Evolutionary conservation across 345 rosid genomes (phyloP).

Genomic region (Dipteronia sinensis): DNA sequence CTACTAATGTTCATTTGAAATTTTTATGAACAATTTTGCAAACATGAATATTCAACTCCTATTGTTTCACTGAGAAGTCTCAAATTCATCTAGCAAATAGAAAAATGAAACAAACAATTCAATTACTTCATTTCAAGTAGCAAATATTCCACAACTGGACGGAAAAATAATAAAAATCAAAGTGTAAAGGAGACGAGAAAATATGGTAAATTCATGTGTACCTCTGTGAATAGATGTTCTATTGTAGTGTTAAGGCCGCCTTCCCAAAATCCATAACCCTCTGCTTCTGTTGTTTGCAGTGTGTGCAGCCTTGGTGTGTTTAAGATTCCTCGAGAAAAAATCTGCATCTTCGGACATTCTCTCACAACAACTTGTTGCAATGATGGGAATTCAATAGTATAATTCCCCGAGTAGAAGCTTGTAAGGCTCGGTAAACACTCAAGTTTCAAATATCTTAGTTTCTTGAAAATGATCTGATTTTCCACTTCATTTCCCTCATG

Average conservation of each 20-base stretch:
- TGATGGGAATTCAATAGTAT: background rate
- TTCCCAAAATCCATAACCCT: background rate
- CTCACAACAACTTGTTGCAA: background rate
- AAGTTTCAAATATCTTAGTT: conserved; percentile 22
- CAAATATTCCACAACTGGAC: background rate
- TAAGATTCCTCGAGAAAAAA: background rate
- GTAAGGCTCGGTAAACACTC: conserved; percentile 15
- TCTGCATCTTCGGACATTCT: background rate
- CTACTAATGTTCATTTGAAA: background rate
- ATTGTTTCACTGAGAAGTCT: background rate
- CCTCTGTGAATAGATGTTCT: background rate
- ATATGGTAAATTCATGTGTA: background rate
- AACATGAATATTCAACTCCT: background rate
- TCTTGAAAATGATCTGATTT: conserved; percentile 12
- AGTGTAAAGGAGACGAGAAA: background rate
- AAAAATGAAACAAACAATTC: background rate
- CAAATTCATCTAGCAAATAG: background rate
- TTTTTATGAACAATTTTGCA: background rate
- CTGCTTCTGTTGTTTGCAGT: background rate
- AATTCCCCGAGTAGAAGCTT: background rate
- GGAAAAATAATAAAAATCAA: no score
- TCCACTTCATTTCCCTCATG: conserved; percentile 6
- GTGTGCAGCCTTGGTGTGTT: background rate
- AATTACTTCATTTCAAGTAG: background rate
- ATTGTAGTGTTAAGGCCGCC: background rate